A percentile compares a stretch with the other conserved stretches of the same genome.
These are phyloP conservation scores for Rubia yunnanensis DNA, from an alignment of 257 asterid species.

Conservation along the genomic window DNA sequence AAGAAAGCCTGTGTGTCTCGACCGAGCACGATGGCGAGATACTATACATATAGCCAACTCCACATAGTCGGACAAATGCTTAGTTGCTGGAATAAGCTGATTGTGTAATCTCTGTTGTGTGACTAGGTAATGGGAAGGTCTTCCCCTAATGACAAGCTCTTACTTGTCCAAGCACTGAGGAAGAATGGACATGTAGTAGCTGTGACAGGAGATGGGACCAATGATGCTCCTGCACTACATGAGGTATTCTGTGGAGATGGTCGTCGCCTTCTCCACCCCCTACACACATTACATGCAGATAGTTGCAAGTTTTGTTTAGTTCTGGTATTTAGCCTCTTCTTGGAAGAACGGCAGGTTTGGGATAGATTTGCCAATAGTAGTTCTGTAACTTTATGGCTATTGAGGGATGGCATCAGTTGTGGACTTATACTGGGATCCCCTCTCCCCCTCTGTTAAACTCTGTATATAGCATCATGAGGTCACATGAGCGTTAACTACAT, in stretches of 20 bases:
- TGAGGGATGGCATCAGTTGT: background rate
- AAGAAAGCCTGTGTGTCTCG: background rate
- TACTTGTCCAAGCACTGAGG: conserved; percentile 95
- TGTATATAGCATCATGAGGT: too few relatives aligned
- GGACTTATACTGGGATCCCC: background rate
- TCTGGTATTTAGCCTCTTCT: background rate
- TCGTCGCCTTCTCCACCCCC: too few relatives aligned
- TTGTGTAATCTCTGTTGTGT: background rate
- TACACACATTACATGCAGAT: too few relatives aligned
- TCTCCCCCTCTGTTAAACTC: background rate
- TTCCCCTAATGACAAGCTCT: conserved; percentile 87
- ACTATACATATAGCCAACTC: too few relatives aligned
- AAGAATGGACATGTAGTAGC: conserved; percentile 89
- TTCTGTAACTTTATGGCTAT: background rate
- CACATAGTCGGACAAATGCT: background rate
- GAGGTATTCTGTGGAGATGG: conserved; percentile 43
- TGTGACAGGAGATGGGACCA: conserved; percentile 98
- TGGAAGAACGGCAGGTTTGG: background rate
- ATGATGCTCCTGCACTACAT: conserved; percentile 98
- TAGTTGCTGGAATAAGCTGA: background rate
- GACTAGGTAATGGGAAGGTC: conserved; percentile 97
- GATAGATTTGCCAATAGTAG: background rate
- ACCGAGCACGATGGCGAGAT: background rate
- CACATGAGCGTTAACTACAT: too few relatives aligned
- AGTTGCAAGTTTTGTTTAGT: background rate